Conservation (phyloP, 345 rosid genomes). For the Mercurialis annua region DNA sequence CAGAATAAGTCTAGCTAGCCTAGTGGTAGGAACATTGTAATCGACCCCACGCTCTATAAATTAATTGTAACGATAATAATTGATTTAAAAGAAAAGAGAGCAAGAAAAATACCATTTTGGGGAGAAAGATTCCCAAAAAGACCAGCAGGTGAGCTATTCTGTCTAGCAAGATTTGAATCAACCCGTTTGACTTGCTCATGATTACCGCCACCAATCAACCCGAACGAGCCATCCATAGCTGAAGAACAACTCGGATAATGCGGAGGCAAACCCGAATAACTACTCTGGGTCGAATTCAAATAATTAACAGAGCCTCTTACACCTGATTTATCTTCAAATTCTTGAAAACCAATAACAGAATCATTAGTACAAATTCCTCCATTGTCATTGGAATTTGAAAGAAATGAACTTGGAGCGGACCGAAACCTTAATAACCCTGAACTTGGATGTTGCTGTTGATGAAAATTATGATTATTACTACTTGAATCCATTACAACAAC, state of each 20-base stretch:
- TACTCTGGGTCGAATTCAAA: conserved; percentile 39
- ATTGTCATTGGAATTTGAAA: conserved; percentile 34
- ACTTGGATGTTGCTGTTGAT: conserved; percentile 34
- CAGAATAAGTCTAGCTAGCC: too few species aligned
- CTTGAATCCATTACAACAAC: conserved; percentile 63
- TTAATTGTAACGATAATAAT: neutral
- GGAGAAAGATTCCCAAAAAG: conserved; percentile 52
- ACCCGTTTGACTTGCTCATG: conserved; percentile 36
- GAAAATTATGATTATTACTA: conserved; percentile 31
- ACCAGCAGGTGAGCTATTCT: conserved; percentile 83
- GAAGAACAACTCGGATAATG: conserved; percentile 67
- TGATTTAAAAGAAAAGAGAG: conserved; percentile 10
- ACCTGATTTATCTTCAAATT: conserved; percentile 24
- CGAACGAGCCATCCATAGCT: conserved; percentile 51
- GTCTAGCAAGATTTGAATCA: conserved; percentile 54
- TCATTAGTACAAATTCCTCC: conserved; percentile 32
- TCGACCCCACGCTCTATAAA: too few species aligned
- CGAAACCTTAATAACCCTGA: conserved; percentile 78
- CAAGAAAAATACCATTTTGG: conserved; percentile 60
- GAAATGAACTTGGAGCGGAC: conserved; percentile 70
- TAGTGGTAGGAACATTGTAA: too few species aligned
- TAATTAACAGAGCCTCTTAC: conserved; percentile 24
- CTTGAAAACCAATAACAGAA: conserved; percentile 29
- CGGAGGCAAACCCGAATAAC: conserved; percentile 65
- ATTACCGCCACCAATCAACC: conserved; percentile 36